A percentile compares a stretch with the other conserved stretches of the same genome.
Evolutionary conservation across 2,329 filamentous ascomycete species (phyloP).

Genomic region (Elsinoe arachidis): DNA sequence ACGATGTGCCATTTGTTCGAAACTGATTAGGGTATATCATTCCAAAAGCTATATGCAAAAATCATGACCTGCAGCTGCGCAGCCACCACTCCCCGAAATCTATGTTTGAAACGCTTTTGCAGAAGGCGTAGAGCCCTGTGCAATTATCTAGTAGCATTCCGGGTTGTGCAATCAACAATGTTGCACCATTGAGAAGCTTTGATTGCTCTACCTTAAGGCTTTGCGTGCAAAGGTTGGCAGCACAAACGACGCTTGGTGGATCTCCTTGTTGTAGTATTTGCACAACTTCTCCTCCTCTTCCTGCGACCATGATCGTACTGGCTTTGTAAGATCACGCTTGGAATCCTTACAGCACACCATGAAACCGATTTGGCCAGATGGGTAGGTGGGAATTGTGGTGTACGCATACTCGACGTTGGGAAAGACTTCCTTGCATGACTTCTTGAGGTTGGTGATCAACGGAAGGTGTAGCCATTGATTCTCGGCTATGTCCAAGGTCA

Average conservation of each 20-base stretch:
- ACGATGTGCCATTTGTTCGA: too few species aligned
- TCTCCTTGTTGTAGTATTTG: conserved; percentile 95
- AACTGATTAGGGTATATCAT: background rate
- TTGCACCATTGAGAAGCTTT: background rate
- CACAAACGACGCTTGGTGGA: conserved; percentile 90
- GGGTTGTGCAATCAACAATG: background rate
- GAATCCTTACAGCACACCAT: conserved; percentile 99
- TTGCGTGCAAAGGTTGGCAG: conserved; percentile 89
- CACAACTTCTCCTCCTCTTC: conserved; percentile 91
- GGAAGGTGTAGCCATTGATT: conserved; percentile 98
- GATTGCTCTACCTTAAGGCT: conserved; percentile 40
- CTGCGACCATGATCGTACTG: conserved; percentile 67
- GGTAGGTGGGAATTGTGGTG: conserved; percentile 98
- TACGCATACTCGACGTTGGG: conserved; percentile 96
- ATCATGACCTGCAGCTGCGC: background rate
- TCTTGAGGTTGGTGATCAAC: conserved; percentile 90
- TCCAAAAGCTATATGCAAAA: conserved; percentile 6
- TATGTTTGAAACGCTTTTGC: too few species aligned
- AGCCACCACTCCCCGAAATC: background rate
- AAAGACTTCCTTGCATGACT: conserved; percentile 95
- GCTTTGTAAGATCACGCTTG: conserved; percentile 72
- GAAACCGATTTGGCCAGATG: conserved; percentile 98
- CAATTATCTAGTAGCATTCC: background rate
- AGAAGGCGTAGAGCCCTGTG: too few species aligned
- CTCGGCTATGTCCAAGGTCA: conserved; percentile 57